These are phyloP conservation scores for Paecilomyces variotii DNA, from an alignment of 2,329 filamentous ascomycete species.

Conservation along the genomic window DNA sequence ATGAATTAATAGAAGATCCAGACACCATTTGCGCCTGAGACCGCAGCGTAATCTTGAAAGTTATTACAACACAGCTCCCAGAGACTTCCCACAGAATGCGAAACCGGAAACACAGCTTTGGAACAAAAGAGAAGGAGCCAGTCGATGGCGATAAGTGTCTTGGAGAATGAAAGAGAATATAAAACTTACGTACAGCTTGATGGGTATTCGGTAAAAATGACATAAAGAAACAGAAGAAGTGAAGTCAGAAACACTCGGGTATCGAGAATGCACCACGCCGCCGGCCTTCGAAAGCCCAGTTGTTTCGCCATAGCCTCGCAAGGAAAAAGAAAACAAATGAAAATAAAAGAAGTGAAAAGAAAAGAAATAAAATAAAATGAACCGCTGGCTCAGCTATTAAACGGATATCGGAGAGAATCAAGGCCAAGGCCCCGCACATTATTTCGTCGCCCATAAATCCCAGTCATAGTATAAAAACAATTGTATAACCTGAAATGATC, in stretches of 20 bases:
- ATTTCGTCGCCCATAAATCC: not conserved
- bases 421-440: not conserved
- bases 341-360: not conserved
- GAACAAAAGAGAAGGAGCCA: not conserved
- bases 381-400: not conserved
- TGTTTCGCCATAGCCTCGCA: not conserved
- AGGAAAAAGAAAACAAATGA: not conserved
- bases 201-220: not conserved
- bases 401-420: not conserved
- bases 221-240: not conserved
- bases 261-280: not conserved
- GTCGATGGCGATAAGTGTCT: not conserved
- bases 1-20: not conserved
- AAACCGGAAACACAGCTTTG: not conserved
- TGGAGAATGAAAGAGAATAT: not conserved
- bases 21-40: not conserved
- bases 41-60: not conserved
- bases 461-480: not conserved
- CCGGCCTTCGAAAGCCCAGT: not conserved
- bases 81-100: not conserved
- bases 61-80: not conserved
- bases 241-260: not conserved
- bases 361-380: not conserved
- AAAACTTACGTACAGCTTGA: not conserved
- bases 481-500: conserved; percentile 3